These are phyloP conservation scores for Saraca asoca DNA, from an alignment of 331 rosid genomes.

Conservation along the genomic window DNA sequence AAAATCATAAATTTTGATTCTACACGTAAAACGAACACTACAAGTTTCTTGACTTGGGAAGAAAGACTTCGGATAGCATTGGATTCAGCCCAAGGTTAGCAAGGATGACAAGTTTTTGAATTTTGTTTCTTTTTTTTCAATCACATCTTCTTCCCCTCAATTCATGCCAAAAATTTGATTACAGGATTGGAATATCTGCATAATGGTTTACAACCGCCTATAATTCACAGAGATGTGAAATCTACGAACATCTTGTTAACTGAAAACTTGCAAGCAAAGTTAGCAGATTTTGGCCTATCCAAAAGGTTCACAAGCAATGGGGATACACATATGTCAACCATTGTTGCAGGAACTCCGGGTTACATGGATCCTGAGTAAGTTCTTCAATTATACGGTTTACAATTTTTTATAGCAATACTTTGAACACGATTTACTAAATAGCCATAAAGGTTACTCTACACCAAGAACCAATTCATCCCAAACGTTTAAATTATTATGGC, in stretches of 20 bases:
- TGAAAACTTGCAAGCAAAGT: slow-evolving; percentile 56
- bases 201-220: slow-evolving; percentile 61
- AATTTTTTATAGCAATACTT: neutral
- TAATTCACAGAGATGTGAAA: slow-evolving; percentile 68
- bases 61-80: slow-evolving; percentile 56
- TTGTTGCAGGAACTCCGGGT: slow-evolving; percentile 56
- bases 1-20: too few relatives aligned
- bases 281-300: slow-evolving; percentile 64
- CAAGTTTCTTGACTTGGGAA: slow-evolving; percentile 39
- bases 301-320: slow-evolving; percentile 39
- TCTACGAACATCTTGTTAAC: slow-evolving; percentile 61
- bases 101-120: slow-evolving; percentile 6
- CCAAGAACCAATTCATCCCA: too few relatives aligned
- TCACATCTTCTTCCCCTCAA: neutral
- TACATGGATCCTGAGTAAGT: slow-evolving; percentile 62
- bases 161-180: neutral
- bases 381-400: neutral
- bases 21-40: too few relatives aligned
- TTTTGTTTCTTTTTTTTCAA: too few relatives aligned
- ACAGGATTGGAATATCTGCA: slow-evolving; percentile 72
- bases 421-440: too few relatives aligned
- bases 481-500: too few relatives aligned
- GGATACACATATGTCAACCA: slow-evolving; percentile 38
- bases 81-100: slow-evolving; percentile 53
- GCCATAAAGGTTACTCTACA: too few relatives aligned